Base-by-base conservation (phyloP, 495 filamentous ascomycete species). In the Neurospora sp. region DNA sequence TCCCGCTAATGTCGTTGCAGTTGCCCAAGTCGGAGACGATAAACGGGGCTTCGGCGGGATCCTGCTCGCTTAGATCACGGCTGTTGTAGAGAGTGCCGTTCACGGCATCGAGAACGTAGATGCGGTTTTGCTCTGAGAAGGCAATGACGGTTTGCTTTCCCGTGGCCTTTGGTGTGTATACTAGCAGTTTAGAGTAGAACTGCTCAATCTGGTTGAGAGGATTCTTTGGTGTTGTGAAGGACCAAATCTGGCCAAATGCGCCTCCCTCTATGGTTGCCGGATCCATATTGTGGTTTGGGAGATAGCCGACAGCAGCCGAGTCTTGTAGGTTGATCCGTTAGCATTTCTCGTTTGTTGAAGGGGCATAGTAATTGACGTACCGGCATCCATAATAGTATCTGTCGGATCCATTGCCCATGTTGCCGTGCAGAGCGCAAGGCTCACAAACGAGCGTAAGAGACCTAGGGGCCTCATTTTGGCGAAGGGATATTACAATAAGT, bases 41-140 rank as follows among this genome's bases (percentile, higher is more conserved):
- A 69, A 80, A 80, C 5, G 78, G 75, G 18, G 73, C 71, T 65
- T 79, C 73, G 0, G 75, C 71, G 2, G 69, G 72, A 9, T 48
- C 20, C 31, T 71, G 53, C 22, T 48, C 46, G 7, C 70, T 48
- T 20, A 74, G 69, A 20, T 74, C 73, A 37, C 73, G 73, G 39
- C 20, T 74, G 27, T 71, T 74, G 46, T 74, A 69, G 6, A 78
- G 48, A 12, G 73, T 75, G 27, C 80, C 80, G 68, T 75, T 80
- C 12, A 74, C 76, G 2, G 78, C 79, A 68, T 81, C 78, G 61
- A 81, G 71, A 12, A 78, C 72, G 65, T 80, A 80, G 40, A 80
- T 77, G 68, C 77, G 73, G 65, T 80, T 81, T 40, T 73, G 75
- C 71, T 78, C 78, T 35, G 77, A 78, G 14, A 78, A 77, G 48